phyloP scores from a whole-genome alignment of 2,329 filamentous ascomycete genomes.

The Diaporthe sp. region DNA sequence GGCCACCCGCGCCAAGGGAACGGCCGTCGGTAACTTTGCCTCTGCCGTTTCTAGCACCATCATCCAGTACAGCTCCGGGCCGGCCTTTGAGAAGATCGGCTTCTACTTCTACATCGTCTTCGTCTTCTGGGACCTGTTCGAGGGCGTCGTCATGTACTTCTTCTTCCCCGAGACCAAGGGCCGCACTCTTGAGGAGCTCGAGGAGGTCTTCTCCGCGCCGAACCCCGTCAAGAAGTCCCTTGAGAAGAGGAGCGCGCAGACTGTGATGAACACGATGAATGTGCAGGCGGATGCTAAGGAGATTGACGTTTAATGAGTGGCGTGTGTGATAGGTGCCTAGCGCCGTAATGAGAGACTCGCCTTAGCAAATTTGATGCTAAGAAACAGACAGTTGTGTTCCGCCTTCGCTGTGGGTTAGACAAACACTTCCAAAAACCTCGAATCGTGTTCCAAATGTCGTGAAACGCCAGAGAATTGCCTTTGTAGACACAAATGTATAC shows the following conservation, averaged over 20 bases:
- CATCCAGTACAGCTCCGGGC: slow-evolving; percentile 56
- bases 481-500: background rate
- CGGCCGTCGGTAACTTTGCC: slow-evolving; percentile 54
- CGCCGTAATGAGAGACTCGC: background rate
- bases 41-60: slow-evolving; percentile 50
- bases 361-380: background rate
- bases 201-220: slow-evolving; percentile 59
- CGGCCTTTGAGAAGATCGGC: slow-evolving; percentile 54
- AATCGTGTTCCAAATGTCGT: background rate
- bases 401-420: background rate
- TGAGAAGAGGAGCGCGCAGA: slow-evolving; percentile 53
- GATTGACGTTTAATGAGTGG: slow-evolving; percentile 2
- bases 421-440: background rate
- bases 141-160: slow-evolving; percentile 58
- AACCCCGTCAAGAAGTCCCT: slow-evolving; percentile 58
- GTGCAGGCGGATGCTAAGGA: slow-evolving; percentile 43
- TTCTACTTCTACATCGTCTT: slow-evolving; percentile 59
- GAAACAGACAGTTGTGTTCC: background rate
- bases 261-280: slow-evolving; percentile 54
- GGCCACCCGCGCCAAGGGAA: slow-evolving; percentile 56
- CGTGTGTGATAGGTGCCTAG: background rate
- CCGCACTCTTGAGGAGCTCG: slow-evolving; percentile 64
- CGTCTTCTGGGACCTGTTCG: slow-evolving; percentile 56
- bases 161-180: slow-evolving; percentile 61
- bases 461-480: background rate